Conservation (phyloP, 2,329 filamentous ascomycete species). For the Exserohilum turcica region DNA sequence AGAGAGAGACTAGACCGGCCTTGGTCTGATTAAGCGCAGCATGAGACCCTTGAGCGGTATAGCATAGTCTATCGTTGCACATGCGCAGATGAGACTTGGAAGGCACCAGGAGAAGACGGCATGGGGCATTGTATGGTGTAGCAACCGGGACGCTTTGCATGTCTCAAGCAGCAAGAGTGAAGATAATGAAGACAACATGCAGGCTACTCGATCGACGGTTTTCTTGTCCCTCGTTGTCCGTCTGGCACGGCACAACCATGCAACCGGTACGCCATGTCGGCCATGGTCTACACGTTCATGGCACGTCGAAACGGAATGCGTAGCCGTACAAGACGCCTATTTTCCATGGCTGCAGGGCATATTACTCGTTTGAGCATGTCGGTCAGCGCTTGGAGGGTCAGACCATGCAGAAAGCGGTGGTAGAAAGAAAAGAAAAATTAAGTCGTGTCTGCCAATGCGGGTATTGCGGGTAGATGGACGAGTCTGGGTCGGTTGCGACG, state of each 20-base stretch:
- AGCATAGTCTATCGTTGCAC: neutral
- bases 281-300: neutral
- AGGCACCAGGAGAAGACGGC: neutral
- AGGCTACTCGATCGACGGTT: neutral
- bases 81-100: neutral
- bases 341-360: neutral
- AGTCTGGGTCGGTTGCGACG: neutral
- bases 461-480: neutral
- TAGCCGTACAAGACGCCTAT: slow-evolving; percentile 10
- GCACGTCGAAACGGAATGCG: neutral
- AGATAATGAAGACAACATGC: neutral
- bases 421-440: neutral
- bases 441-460: neutral
- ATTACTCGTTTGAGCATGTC: slow-evolving; percentile 6
- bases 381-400: neutral
- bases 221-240: neutral
- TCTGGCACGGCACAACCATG: neutral
- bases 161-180: neutral
- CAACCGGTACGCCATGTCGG: neutral
- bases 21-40: neutral
- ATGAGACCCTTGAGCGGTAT: neutral
- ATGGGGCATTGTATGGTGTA: neutral
- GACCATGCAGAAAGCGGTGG: neutral
- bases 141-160: neutral
- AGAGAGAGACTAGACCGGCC: slow-evolving; percentile 1